Evolutionary conservation across 164 flowering plant genomes (phyloP), one percentile per base, ranked within the genome.

Genomic region (Hamamelis virginiana): DNA sequence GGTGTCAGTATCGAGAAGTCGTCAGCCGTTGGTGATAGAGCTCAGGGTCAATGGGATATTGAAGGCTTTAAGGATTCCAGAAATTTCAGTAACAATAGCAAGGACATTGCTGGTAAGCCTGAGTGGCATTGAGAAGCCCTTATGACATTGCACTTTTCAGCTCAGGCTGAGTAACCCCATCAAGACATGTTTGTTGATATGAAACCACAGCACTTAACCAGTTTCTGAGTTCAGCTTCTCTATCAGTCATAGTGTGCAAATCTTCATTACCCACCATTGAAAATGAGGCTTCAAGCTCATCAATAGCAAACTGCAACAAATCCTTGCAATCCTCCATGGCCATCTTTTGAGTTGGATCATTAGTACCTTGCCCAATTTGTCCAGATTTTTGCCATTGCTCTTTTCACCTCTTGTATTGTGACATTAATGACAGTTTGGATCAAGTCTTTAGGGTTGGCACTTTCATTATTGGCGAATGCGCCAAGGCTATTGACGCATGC

Each of bases 141-240:
- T 78, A 56, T 10, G 53, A 25, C 71, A 85, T 74, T 4, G 74
- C 52, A 0, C 68, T 46, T 60, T 82, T 78, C 38, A 82, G 14
- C 8, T 79, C 80, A 1, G 80, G 80, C 0, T 75, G 12, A 13
- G 57, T 43, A 61, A 85, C 21, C 0, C 87, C 89, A 33, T 87
- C 91, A 3, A 84, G 59, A 72, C 91, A 87, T 0, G 84, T 67
- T 28, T 80, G 72, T 18, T 85, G 86, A 75, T 85, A 87, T 0
- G 86, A 70, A n/a, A 85, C 58, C 16, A 81, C 82, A 0, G 89
- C 89, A 19, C 86, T 83, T 26, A 85, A 41, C 89, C 87, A 85
- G 72, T 78, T 82, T 66, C 62, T 79, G 19, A 85, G 62, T 38
- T 87, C 86, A 2, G 64, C 66, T 1, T 62, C 77, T 9, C 80